phyloP scores from a whole-genome alignment of 1,284 basidiomycete genomes.

The Trametes pubescens region DNA sequence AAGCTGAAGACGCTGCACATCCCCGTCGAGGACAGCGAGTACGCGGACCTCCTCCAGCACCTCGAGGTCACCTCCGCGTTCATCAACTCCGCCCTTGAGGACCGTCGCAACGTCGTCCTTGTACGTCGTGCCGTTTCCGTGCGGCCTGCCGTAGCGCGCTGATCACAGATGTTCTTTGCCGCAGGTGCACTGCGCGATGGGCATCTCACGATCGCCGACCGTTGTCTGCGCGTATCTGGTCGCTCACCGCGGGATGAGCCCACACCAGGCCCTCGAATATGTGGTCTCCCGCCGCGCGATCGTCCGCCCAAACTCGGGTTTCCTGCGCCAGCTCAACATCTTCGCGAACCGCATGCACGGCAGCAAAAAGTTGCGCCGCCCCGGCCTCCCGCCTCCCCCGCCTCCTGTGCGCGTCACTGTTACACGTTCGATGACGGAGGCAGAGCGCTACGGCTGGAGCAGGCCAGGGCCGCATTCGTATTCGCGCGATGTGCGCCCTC shows the following conservation, averaged over 20 bases:
- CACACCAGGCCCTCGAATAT: slow-evolving; percentile 44
- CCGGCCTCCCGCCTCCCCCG: slow-evolving; percentile 18
- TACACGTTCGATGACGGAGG: slow-evolving; percentile 5
- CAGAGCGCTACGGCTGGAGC: slow-evolving; percentile 7
- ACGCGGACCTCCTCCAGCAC: slow-evolving; percentile 44
- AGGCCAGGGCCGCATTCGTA: not conserved
- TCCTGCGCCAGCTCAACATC: slow-evolving; percentile 46
- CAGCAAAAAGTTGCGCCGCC: slow-evolving; percentile 20
- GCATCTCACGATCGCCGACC: slow-evolving; percentile 60
- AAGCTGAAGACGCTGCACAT: slow-evolving; percentile 46
- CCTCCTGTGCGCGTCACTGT: slow-evolving; percentile 15
- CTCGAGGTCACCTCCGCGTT: slow-evolving; percentile 49
- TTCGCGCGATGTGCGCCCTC: slow-evolving; percentile 7
- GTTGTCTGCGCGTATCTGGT: slow-evolving; percentile 64
- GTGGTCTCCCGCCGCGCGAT: slow-evolving; percentile 43
- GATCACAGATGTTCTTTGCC: not conserved
- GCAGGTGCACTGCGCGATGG: slow-evolving; percentile 64
- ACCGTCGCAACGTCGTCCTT: slow-evolving; percentile 61
- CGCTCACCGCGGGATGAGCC: slow-evolving; percentile 44
- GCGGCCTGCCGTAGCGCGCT: slow-evolving; percentile 6
- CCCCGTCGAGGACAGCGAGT: slow-evolving; percentile 42
- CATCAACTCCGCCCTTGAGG: slow-evolving; percentile 50
- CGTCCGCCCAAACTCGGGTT: slow-evolving; percentile 47
- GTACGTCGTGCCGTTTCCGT: slow-evolving; percentile 48
- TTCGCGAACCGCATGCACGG: slow-evolving; percentile 38